Conservation (phyloP, 2,329 filamentous ascomycete species). For the Fusarium virguliforme region DNA sequence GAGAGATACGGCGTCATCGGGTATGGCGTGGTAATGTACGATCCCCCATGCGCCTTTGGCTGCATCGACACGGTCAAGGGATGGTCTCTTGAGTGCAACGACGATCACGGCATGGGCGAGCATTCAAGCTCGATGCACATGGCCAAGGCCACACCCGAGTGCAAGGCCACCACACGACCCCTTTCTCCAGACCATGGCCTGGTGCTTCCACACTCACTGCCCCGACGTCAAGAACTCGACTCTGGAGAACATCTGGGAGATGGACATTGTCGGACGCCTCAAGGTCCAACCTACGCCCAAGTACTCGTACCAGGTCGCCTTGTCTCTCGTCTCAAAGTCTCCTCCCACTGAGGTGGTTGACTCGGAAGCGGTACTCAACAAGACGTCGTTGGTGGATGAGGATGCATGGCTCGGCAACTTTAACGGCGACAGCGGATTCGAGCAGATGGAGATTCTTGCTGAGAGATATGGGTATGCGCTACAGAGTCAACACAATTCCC, state of each 20-base stretch:
- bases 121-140: constrained; percentile 5
- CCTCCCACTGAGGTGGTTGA: constrained; percentile 11
- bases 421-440: constrained; percentile 9
- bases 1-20: constrained; percentile 8
- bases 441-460: constrained; percentile 5
- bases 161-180: constrained; percentile 21
- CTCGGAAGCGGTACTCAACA: neutral
- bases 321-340: neutral
- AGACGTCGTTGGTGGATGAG: constrained; percentile 3
- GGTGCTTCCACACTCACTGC: constrained; percentile 31
- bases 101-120: neutral
- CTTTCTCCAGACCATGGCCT: constrained; percentile 27
- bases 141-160: constrained; percentile 13
- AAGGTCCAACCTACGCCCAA: constrained; percentile 12
- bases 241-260: constrained; percentile 24
- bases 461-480: constrained; percentile 11
- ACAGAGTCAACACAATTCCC: too few relatives aligned
- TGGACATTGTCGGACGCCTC: constrained; percentile 6
- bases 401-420: constrained; percentile 1
- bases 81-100: neutral
- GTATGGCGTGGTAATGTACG: neutral
- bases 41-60: constrained; percentile 7
- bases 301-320: constrained; percentile 20
- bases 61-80: neutral
- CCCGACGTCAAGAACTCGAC: neutral